Evolutionary conservation across 805 yeast genomes (phyloP), one percentile per base, ranked within the genome.

Genomic region (Saccharomycopsis oosterbeekiorum): DNA sequence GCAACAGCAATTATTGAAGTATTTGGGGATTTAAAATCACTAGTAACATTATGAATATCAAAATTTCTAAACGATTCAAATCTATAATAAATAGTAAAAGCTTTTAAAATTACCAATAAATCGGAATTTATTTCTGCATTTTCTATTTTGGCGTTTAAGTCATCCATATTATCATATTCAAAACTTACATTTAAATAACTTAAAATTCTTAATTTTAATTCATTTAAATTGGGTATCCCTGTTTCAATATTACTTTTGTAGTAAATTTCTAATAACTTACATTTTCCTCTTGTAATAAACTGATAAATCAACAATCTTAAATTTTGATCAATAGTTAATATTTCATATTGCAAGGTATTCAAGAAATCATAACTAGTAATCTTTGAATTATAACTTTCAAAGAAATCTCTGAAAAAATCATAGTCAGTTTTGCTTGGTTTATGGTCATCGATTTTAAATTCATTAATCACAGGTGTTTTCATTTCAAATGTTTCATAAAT

Each of bases 1-100:
- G 65, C 60, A 9, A 62, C 56, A 8, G 63, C 41, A 41, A 64
- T 62, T 15, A 64, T 64, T 11, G 65, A 56, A 24, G 60, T 64
- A n/a, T 60, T 60, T 15, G 66, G 66, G 4, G 60, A 51, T 19
- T 64, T 58, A 50, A 64, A 64, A 37, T 41, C 41, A 47, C 53
- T 47, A n/a, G 19, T 47, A 9, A 47, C 21, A 24, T 47, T 26
- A 47, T 47, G 53, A 24, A 47, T 47, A 21, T 24, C 53, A 47
- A 47, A 47, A 47, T 47, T 47, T 21, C 53, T 47, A 47, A 47
- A 47, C 4, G 53, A 47, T 14, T 47, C 53, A 15, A 47, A 47
- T 21, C 53, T 47, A 55, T 64, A 64, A 51, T 64, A 64, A 1
- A 62, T 55, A 4, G 65, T 62, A 29, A 64, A 64, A 40, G 60